Evolutionary conservation across 73 alveolate species (phyloP).

Genomic region (Tetrahymena malaccensis): DNA sequence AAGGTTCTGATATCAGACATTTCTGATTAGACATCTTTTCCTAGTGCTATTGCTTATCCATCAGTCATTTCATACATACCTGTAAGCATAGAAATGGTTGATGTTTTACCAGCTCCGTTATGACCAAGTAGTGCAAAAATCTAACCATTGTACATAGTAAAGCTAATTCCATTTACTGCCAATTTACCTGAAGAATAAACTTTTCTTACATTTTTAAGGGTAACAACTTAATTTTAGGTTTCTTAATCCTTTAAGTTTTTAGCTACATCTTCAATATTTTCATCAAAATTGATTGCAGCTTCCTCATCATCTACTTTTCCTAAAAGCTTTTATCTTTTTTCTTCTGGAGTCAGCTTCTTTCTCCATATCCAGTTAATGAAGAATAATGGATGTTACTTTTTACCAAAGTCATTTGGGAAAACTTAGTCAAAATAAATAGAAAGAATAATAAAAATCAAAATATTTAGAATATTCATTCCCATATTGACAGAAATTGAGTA

Average conservation of each 20-base stretch:
- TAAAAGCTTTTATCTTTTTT: slow-evolving; percentile 8
- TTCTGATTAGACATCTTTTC: slow-evolving; percentile 51
- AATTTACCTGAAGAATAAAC: slow-evolving; percentile 69
- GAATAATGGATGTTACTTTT: slow-evolving; percentile 57
- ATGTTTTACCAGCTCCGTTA: slow-evolving; percentile 99
- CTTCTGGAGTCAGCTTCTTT: slow-evolving; percentile 15
- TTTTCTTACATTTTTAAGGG: slow-evolving; percentile 52
- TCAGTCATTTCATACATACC: slow-evolving; percentile 58
- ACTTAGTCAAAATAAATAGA: slow-evolving; percentile 62
- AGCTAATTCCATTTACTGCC: slow-evolving; percentile 79
- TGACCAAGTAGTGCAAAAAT: slow-evolving; percentile 98
- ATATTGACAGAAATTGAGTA: slow-evolving; percentile 36
- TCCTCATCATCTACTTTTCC: background rate
- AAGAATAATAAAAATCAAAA: slow-evolving; percentile 38
- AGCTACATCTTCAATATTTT: slow-evolving; percentile 41
- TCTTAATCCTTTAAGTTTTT: slow-evolving; percentile 45
- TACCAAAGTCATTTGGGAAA: slow-evolving; percentile 69
- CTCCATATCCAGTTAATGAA: slow-evolving; percentile 39
- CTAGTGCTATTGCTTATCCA: slow-evolving; percentile 58
- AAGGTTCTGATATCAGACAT: slow-evolving; percentile 65
- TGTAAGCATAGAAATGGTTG: slow-evolving; percentile 92
- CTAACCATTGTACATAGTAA: slow-evolving; percentile 87
- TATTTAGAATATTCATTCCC: slow-evolving; percentile 45
- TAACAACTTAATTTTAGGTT: slow-evolving; percentile 55
- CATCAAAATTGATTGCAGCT: background rate